phyloP scores from a whole-genome alignment of 768 basidiomycete genomes.

The Lentinula sp. region DNA sequence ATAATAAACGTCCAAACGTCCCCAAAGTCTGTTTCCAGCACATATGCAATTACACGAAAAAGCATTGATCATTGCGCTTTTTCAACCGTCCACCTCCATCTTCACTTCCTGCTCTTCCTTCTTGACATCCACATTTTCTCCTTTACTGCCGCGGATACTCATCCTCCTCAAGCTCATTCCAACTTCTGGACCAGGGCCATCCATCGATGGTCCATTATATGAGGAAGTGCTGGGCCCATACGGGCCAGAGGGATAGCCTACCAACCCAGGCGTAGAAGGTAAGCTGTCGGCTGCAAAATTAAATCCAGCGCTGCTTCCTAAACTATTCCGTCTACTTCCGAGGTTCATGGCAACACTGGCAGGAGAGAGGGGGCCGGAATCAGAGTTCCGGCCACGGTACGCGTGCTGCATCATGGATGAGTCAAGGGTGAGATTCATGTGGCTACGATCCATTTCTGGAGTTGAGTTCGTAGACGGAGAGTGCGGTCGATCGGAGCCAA shows the following conservation, averaged over 20 bases:
- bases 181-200: conserved; percentile 1
- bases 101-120: neutral
- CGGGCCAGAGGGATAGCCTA: neutral
- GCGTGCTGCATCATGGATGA: neutral
- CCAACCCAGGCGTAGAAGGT: neutral
- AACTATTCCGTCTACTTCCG: neutral
- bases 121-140: neutral
- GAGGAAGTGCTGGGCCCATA: neutral
- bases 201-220: neutral
- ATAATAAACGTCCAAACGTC: too few relatives aligned
- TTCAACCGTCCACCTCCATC: conserved; percentile 4
- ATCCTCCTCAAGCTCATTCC: conserved; percentile 2
- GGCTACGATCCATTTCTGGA: neutral
- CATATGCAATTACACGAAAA: neutral
- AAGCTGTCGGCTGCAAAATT: neutral
- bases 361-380: neutral
- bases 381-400: neutral
- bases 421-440: neutral
- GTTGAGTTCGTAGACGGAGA: neutral
- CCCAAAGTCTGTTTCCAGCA: neutral
- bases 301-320: neutral
- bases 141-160: neutral
- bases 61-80: neutral
- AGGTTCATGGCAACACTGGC: neutral
- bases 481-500: neutral